A percentile compares a stretch with the other conserved stretches of the same genome.
Conservation (phyloP, 306 rosid species). For the Vigna unguiculata region DNA sequence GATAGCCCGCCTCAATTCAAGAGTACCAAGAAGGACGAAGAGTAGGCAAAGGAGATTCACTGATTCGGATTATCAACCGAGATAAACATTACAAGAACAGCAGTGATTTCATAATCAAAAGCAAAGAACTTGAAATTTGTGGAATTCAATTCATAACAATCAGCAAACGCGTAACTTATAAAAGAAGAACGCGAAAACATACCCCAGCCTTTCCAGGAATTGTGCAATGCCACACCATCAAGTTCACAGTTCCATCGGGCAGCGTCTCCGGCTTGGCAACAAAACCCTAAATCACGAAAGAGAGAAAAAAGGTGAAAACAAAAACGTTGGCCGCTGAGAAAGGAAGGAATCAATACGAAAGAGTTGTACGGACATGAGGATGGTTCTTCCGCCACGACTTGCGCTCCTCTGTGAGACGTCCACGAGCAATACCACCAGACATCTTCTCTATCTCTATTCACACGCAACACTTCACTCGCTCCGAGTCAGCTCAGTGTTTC, state of each 20-base stretch:
- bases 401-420: slow-evolving; percentile 91
- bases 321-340: neutral
- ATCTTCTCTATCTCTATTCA: neutral
- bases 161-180: neutral
- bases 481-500: slow-evolving; percentile 15
- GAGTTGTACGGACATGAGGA: slow-evolving; percentile 75
- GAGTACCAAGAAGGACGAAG: neutral
- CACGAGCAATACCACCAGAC: slow-evolving; percentile 77
- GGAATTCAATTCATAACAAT: neutral
- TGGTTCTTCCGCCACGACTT: slow-evolving; percentile 96
- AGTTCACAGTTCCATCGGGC: slow-evolving; percentile 81
- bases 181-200: slow-evolving; percentile 27
- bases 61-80: neutral
- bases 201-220: slow-evolving; percentile 93
- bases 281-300: slow-evolving; percentile 69
- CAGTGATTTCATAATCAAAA: neutral
- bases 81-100: no score
- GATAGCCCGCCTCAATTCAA: neutral
- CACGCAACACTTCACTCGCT: slow-evolving; percentile 25
- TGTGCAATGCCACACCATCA: slow-evolving; percentile 98
- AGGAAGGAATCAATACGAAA: neutral
- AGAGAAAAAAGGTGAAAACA: neutral
- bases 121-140: neutral
- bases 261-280: slow-evolving; percentile 92
- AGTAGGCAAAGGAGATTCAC: neutral